Conservation (phyloP, 1,284 basidiomycete genomes). For the Ceratobasidium sp. region DNA sequence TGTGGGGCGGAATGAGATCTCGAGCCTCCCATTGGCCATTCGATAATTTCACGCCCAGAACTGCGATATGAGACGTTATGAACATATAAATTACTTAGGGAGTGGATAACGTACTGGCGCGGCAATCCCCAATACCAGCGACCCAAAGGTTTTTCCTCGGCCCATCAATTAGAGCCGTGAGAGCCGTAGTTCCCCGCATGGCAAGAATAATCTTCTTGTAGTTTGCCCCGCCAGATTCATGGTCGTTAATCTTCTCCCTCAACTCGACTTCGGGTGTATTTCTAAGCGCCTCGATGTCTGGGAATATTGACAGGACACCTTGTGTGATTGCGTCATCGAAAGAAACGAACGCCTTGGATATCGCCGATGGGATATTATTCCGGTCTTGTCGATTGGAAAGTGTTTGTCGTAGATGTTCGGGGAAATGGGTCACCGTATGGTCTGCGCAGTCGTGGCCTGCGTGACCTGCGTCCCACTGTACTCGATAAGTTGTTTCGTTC, state of each 20-base stretch:
- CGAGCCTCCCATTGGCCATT: constrained; percentile 67
- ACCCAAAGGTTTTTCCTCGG: constrained; percentile 75
- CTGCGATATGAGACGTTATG: constrained; percentile 56
- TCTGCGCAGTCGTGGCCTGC: constrained; percentile 38
- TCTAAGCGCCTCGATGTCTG: constrained; percentile 10
- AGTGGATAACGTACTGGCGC: constrained; percentile 66
- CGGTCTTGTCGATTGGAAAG: neutral
- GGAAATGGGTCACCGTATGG: constrained; percentile 2
- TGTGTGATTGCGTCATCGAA: constrained; percentile 19
- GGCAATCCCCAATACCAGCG: constrained; percentile 79
- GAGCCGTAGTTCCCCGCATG: constrained; percentile 81
- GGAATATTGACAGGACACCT: constrained; percentile 23
- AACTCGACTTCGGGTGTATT: neutral
- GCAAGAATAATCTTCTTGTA: constrained; percentile 74
- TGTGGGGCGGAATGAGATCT: constrained; percentile 70
- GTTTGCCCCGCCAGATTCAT: constrained; percentile 68
- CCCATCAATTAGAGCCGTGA: constrained; percentile 77
- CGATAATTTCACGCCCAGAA: constrained; percentile 65
- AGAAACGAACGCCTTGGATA: constrained; percentile 7
- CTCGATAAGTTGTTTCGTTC: constrained; percentile 4
- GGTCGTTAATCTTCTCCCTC: constrained; percentile 55
- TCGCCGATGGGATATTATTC: neutral
- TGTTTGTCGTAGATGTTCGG: constrained; percentile 8
- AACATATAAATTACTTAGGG: constrained; percentile 19
- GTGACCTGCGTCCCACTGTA: constrained; percentile 19